These are phyloP conservation scores for Cystoisospora suis DNA, from an alignment of 169 alveolate species.

Conservation along the genomic window DNA sequence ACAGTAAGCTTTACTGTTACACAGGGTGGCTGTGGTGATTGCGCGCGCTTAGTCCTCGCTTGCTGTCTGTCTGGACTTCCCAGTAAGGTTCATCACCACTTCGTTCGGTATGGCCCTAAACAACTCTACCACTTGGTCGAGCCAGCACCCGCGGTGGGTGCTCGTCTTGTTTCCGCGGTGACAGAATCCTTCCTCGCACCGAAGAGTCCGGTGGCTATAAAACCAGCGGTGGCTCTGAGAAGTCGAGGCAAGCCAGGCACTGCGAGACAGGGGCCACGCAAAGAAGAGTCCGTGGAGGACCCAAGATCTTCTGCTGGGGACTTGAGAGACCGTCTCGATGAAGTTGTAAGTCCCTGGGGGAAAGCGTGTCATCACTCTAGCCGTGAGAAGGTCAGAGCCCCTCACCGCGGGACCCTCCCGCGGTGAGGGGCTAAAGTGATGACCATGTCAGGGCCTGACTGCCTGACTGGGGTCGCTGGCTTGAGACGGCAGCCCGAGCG, in stretches of 20 bases:
- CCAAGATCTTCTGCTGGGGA: not conserved
- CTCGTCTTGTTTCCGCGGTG: not conserved
- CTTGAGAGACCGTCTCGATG: not conserved
- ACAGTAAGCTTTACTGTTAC: not conserved
- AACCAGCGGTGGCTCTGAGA: conserved; percentile 3
- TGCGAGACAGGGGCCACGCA: not conserved
- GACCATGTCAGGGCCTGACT: too few relatives aligned
- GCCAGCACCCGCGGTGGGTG: not conserved
- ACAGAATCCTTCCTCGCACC: not conserved
- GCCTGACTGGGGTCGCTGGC: too few relatives aligned
- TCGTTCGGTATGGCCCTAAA: conserved; percentile 8
- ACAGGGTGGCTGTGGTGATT: not conserved
- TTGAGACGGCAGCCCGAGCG: too few relatives aligned
- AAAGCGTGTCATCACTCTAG: too few relatives aligned
- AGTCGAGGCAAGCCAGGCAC: not conserved
- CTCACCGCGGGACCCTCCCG: too few relatives aligned
- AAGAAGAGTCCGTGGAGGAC: not conserved
- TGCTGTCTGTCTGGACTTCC: not conserved
- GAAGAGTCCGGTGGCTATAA: not conserved
- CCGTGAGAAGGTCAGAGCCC: too few relatives aligned
- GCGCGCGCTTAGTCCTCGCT: too few relatives aligned
- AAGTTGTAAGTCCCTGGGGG: not conserved
- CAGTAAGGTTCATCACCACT: conserved; percentile 23
- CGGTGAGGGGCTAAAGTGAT: too few relatives aligned
- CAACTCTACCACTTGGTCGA: conserved; percentile 5